phyloP scores from a whole-genome alignment of 805 yeast species.

The Candida qinlingensis region DNA sequence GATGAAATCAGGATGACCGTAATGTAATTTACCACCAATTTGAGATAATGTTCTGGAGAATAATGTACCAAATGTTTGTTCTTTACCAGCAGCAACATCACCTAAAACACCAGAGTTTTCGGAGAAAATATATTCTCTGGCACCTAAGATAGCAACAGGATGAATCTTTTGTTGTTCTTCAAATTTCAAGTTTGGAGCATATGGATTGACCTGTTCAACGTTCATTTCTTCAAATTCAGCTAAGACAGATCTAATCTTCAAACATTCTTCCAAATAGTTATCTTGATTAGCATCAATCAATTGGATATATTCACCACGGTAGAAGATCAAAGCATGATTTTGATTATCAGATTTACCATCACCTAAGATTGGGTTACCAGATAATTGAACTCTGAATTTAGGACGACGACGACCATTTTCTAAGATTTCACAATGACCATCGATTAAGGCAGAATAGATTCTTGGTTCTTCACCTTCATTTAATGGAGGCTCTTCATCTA shows the following conservation, averaged over 20 bases:
- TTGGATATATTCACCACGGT: constrained; percentile 82
- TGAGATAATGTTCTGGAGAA: constrained; percentile 80
- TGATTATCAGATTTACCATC: constrained; percentile 89
- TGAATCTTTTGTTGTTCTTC: constrained; percentile 44
- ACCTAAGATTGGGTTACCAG: constrained; percentile 83
- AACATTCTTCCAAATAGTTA: constrained; percentile 79
- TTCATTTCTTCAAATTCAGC: constrained; percentile 79
- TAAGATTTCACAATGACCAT: constrained; percentile 71
- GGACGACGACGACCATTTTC: constrained; percentile 74
- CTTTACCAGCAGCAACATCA: constrained; percentile 89
- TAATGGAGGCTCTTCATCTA: constrained; percentile 86
- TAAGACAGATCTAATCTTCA: constrained; percentile 73
- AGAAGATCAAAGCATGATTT: constrained; percentile 72
- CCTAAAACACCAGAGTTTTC: constrained; percentile 83
- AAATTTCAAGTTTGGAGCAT: constrained; percentile 61
- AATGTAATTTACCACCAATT: constrained; percentile 81
- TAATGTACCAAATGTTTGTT: constrained; percentile 82
- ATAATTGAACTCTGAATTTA: constrained; percentile 67
- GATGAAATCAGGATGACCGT: constrained; percentile 85
- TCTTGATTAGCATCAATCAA: constrained; percentile 85
- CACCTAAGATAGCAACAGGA: constrained; percentile 84
- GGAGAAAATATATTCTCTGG: constrained; percentile 82
- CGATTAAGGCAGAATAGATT: constrained; percentile 72
- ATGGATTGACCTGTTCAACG: constrained; percentile 75
- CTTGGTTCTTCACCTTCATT: constrained; percentile 65